Conservation (phyloP, 2,329 filamentous ascomycete genomes). For the Madurella fahalii region DNA sequence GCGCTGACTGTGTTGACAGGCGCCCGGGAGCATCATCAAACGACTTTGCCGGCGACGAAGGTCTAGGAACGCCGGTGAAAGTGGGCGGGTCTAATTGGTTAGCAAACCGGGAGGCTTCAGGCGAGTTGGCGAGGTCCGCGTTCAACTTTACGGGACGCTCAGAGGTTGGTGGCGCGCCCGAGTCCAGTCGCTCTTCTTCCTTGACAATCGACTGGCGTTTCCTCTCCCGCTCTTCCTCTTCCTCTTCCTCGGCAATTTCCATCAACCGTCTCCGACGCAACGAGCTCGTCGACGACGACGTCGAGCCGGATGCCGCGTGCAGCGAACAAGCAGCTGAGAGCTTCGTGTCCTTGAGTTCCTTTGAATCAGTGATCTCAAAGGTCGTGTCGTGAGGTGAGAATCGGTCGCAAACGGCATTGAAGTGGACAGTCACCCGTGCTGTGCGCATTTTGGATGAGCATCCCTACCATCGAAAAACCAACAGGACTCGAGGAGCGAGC, state of each 20-base stretch:
- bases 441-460: constrained; percentile 27
- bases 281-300: constrained; percentile 79
- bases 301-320: constrained; percentile 81
- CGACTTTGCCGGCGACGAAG: constrained; percentile 43
- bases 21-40: constrained; percentile 41
- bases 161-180: constrained; percentile 31
- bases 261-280: constrained; percentile 72
- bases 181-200: constrained; percentile 38
- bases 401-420: constrained; percentile 61
- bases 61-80: constrained; percentile 46
- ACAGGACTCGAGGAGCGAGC: constrained; percentile 4
- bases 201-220: constrained; percentile 56
- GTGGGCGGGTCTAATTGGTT: constrained; percentile 48
- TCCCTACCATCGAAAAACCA: constrained; percentile 24
- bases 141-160: constrained; percentile 46
- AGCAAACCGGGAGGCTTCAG: constrained; percentile 48
- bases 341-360: constrained; percentile 81
- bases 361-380: constrained; percentile 69
- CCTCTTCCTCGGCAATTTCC: constrained; percentile 91
- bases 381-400: constrained; percentile 85
- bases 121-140: constrained; percentile 47
- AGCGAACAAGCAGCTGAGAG: constrained; percentile 85
- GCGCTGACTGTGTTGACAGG: constrained; percentile 49
- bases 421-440: constrained; percentile 80
- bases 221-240: constrained; percentile 55